Evolutionary conservation across 345 rosid genomes (phyloP), one percentile per base, ranked within the genome.

Genomic region (Hevea brasiliensis): DNA sequence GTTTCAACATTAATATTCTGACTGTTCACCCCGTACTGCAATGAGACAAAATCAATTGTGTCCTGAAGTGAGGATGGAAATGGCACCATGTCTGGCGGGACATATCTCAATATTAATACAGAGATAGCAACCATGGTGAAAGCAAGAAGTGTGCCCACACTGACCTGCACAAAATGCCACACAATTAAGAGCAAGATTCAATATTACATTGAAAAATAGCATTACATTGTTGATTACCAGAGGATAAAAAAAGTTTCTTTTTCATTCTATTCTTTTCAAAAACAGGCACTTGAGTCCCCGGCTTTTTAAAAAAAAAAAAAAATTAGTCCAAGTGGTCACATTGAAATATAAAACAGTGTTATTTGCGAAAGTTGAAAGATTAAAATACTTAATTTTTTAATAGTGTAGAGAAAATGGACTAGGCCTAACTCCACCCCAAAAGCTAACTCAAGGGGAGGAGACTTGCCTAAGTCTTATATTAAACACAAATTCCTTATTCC

Each of bases 111-210:
- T 68, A 95, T 87, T 82, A 95, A 78, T 58, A 95, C 98, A 48
- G 92, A 95, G 60, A 95, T 74, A n/a, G 99, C 98, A 61, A 91
- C 99, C 88, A 91, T 88, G 24, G 97, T 92, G 84, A 95, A 95
- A 11, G 99, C 99, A 76, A 92, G 85, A 83, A 95, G 99, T 10
- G 99, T 95, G 64, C 99, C 99, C 74, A 92, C 98, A 71, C 99
- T 95, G 72, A 95, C 99, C 99, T 95, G 89, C 81, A 82, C 53
- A 77, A 54, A 73, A 71, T 35, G 57, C 15, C 70, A 74, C 70
- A 74, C 20, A 32, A 32, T 4, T 32, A 51, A 66, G 51, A 59
- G 50, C 48, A 23, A 9, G 61, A 10, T 37, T 42, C 26, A 45
- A 44, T 53, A 29, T 66, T 50, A 26, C 14, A 8, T 10, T 42